These are phyloP conservation scores for Fusarium nanum DNA, from an alignment of 2,329 filamentous ascomycete species.

Conservation along the genomic window DNA sequence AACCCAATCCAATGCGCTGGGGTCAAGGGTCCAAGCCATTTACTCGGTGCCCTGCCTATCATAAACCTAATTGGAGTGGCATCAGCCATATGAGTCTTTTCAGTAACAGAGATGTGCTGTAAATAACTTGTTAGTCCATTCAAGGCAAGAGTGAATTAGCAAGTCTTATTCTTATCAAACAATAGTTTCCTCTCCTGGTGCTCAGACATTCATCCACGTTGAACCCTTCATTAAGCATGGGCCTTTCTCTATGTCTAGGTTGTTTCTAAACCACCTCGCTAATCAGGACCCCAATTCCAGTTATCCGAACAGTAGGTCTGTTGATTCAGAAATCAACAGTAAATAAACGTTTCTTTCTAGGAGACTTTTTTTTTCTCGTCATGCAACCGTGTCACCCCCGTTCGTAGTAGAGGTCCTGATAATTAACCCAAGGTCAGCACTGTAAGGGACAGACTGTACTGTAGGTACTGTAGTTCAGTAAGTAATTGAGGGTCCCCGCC, in stretches of 20 bases:
- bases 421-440: conserved; percentile 26
- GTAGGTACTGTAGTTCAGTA: background rate
- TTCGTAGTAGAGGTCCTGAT: conserved; percentile 13
- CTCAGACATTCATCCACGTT: conserved; percentile 14
- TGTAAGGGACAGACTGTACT: conserved; percentile 9
- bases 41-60: conserved; percentile 29
- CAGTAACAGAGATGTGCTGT: background rate
- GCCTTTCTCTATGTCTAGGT: conserved; percentile 8
- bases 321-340: conserved; percentile 1
- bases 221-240: conserved; percentile 33
- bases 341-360: conserved; percentile 1
- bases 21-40: conserved; percentile 37
- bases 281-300: conserved; percentile 21
- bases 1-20: conserved; percentile 20
- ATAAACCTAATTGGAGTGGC: conserved; percentile 26
- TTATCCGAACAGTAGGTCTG: background rate
- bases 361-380: conserved; percentile 13
- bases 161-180: conserved; percentile 6
- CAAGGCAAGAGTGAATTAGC: background rate
- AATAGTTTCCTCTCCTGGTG: background rate
- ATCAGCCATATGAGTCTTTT: background rate
- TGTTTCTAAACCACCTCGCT: conserved; percentile 27
- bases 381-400: conserved; percentile 24
- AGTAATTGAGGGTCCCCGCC: conserved; percentile 7
- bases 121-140: background rate